Base-by-base conservation (phyloP, 257 asterid species). In the Przewalskia tangutica region DNA sequence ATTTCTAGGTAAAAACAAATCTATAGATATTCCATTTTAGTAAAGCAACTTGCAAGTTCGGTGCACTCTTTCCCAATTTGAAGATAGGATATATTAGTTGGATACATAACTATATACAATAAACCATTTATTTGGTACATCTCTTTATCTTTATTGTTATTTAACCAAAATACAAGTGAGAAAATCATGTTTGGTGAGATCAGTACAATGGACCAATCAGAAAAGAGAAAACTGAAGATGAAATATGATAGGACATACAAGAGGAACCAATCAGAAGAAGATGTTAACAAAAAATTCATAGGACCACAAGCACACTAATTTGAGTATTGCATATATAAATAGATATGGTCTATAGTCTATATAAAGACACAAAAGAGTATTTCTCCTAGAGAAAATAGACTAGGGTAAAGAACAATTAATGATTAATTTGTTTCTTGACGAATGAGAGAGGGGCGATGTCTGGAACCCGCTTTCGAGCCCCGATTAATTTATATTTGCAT, bases 261-360 rank as follows among this genome's bases (percentile, higher is more conserved):
- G 58, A 20, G 3, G 6, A 71, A 44, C 40, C 78, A 46, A 46
- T 46, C 10, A 36, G 23, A 71, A 44, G 3, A 44, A 18, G 78
- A 71, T 46, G 40, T 18, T 46, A 70, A 70, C 7, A 44, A 4
- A 44, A 44, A 17, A 5, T 18, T 10, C 13, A 5, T 44, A 46
- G 78, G 78, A 71, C 78, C 78, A 71, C 78, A 46, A 71, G 20
- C 10, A 71, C 78, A 71, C n/a, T 71, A 71, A 46, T 46, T 38
- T 36, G 54, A 67, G 32, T 17, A 67, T 53, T 67, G 54, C 8
- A 67, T 67, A 14, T 7, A 66, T 66, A 8, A 5, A 70, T 46
- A 50, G 77, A 40, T n/a, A 42, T 68, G 16, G 77, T 68, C 48
- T 7, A 65, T 34, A 65, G 13, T 65, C 55, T 44, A 70, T 44